A percentile compares a stretch with the other conserved stretches of the same genome.
Conservation (phyloP, 345 rosid genomes). For the Hevea brasiliensis region DNA sequence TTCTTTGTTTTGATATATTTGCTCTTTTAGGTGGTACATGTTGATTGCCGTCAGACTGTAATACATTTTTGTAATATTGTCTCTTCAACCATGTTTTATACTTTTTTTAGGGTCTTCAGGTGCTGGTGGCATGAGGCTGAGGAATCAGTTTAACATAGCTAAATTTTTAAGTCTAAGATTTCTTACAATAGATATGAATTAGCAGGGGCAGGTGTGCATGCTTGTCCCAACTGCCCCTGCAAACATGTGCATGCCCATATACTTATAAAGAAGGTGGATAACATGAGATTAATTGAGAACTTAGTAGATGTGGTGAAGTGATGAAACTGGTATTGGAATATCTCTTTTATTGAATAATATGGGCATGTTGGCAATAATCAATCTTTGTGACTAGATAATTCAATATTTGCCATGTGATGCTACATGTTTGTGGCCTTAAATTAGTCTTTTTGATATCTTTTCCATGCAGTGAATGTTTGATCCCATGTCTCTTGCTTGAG, state of each 20-base stretch:
- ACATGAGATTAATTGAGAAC: background rate
- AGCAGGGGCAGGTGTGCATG: background rate
- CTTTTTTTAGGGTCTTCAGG: background rate
- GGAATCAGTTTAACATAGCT: background rate
- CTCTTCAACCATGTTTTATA: background rate
- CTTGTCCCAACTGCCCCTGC: background rate
- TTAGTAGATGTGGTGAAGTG: background rate
- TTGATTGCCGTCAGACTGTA: background rate
- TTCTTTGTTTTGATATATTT: slow-evolving; percentile 5
- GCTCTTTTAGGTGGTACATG: background rate
- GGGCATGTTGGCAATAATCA: background rate
- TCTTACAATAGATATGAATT: background rate
- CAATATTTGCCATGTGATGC: background rate
- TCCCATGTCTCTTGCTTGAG: background rate
- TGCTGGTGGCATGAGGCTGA: background rate
- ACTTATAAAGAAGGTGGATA: background rate
- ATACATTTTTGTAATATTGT: background rate
- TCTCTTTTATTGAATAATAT: background rate
- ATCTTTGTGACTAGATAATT: background rate
- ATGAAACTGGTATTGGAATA: background rate
- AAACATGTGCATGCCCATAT: background rate
- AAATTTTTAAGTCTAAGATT: background rate
- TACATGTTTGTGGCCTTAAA: background rate
- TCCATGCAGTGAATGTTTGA: background rate
- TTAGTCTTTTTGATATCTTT: background rate